Evolutionary conservation across 768 basidiomycete species (phyloP).

Genomic region (Leccinum barrowsii): DNA sequence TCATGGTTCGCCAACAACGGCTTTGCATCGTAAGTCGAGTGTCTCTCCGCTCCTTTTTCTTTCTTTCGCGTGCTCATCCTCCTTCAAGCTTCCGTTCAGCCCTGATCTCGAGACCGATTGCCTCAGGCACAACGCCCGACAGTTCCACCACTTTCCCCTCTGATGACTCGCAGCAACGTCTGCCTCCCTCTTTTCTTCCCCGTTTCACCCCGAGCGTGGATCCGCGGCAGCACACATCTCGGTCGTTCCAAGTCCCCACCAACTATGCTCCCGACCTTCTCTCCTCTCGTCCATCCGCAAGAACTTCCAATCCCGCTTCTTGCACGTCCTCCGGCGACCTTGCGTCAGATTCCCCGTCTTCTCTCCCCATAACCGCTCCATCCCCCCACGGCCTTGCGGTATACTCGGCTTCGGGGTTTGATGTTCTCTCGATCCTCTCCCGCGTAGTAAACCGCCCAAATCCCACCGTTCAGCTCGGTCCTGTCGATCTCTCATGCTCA

Average conservation of each 20-base stretch:
- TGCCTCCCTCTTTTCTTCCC: not conserved
- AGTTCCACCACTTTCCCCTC: not conserved
- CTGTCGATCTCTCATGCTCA: constrained; percentile 89
- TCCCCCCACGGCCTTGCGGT: constrained; percentile 48
- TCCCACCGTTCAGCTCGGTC: constrained; percentile 77
- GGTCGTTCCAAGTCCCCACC: constrained; percentile 1
- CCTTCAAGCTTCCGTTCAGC: constrained; percentile 22
- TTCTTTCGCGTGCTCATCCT: constrained; percentile 11
- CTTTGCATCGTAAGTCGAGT: constrained; percentile 30
- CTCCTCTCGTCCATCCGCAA: not conserved
- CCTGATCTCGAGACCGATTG: constrained; percentile 15
- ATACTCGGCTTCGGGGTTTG: constrained; percentile 91
- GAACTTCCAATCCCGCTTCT: constrained; percentile 5
- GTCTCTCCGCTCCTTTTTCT: not conserved
- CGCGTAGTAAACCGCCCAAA: constrained; percentile 72
- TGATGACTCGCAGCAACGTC: constrained; percentile 5
- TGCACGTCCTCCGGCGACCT: constrained; percentile 4
- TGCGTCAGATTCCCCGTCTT: not conserved
- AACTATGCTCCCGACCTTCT: constrained; percentile 6
- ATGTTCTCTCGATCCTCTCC: constrained; percentile 77
- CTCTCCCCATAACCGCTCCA: constrained; percentile 22
- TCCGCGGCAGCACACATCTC: constrained; percentile 1
- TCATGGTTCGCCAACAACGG: constrained; percentile 53
- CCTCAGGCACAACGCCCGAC: constrained; percentile 1
- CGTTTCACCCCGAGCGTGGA: constrained; percentile 2